Evolutionary conservation across 116 monocot genomes (phyloP).

Genomic region (Phalaenopsis hybrid): DNA sequence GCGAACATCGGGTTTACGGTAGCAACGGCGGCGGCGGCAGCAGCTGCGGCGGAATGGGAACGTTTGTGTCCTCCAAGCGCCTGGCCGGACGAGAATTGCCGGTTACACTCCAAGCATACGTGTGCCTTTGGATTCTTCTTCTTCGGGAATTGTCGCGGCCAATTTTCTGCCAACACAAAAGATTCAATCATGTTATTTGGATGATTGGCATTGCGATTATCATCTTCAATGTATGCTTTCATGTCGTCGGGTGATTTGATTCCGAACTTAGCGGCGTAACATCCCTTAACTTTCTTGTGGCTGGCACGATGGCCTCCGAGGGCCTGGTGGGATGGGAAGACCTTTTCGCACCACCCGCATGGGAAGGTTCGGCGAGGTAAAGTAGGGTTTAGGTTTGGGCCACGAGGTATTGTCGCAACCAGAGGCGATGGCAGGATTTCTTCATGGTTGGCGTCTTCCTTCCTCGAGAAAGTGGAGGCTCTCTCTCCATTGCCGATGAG

Average conservation of each 20-base stretch:
- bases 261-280: conserved; percentile 57
- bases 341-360: conserved; percentile 84
- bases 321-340: conserved; percentile 85
- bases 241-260: neutral
- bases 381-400: neutral
- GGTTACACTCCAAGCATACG: conserved; percentile 68
- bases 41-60: conserved; percentile 64
- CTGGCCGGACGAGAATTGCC: conserved; percentile 72
- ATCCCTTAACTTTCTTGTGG: conserved; percentile 92
- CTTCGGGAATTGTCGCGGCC: conserved; percentile 9
- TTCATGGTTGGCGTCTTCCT: conserved; percentile 8
- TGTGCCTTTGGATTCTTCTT: conserved; percentile 59
- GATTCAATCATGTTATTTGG: neutral
- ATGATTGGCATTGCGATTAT: neutral
- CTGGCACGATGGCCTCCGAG: conserved; percentile 92
- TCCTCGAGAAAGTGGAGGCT: conserved; percentile 31
- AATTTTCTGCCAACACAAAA: conserved; percentile 1
- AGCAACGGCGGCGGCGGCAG: neutral
- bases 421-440: neutral
- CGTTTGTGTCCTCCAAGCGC: conserved; percentile 94
- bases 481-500: neutral
- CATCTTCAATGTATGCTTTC: neutral
- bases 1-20: no score
- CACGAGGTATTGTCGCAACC: neutral
- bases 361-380: conserved; percentile 47